Base-by-base conservation (phyloP, 2,329 filamentous ascomycete genomes). In the Xylaria multiplex region DNA sequence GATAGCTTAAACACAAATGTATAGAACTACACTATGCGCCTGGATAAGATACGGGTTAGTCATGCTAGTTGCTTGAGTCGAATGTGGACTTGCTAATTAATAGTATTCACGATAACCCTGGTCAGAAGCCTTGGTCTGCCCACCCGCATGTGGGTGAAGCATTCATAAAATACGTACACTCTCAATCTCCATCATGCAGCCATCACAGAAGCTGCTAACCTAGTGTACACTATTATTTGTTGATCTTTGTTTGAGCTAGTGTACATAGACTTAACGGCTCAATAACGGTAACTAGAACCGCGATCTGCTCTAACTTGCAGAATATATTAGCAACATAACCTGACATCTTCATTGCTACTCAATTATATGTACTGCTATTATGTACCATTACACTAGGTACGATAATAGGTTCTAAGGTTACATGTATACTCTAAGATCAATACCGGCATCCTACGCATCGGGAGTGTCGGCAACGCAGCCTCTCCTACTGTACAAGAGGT, bases 381-480 rank as follows among this genome's bases (percentile, higher is more conserved):
- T 35, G 9, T 9, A 35, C 32, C 9, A 35, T 8, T 35, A 35
- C 8, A 35, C 32, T n/a, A n/a, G 9, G 32, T 35, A 35, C 9
- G 32, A 35, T 35, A 35, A 35, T 37, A 37, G 35, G 35, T 2
- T 13, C 35, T 8, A 37, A 37, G 8, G 11, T 37, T 37, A 37
- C 35, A 13, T 37, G 35, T 37, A 37, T 13, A 37, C 35, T 27
- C 27, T 27, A 16, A 1, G 16, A 9, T 30, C 40, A 54, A 54
- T 59, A 32, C 40, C 49, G 55, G 27, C 37, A 49, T 59, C 42
- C 3, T 55, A 14, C 11, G 5, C 19, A 22, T 55, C 50, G 62
- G 56, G 56, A 50, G 55, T 16, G 45, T 27, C 56, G 62, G 62
- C 45, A 64, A 16, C 40, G 22, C 46, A 46, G 3, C 24, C n/a